Percentiles rank a stretch among this genome's conserved stretches.
Evolutionary conservation across 768 basidiomycete genomes (phyloP).

Genomic region (Termitomyces sp.): DNA sequence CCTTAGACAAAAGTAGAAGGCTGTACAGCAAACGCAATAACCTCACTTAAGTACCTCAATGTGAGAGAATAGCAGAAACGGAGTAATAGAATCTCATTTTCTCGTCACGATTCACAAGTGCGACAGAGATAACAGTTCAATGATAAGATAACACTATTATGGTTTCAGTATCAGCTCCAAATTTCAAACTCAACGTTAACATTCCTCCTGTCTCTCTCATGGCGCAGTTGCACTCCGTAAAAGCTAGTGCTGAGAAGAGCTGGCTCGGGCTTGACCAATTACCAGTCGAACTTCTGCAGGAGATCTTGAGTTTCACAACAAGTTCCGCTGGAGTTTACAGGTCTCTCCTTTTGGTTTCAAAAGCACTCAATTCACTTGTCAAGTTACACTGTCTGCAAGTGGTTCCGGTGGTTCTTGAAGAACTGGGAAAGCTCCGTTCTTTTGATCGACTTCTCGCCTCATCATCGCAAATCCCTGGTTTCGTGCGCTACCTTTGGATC

Average conservation of each 20-base stretch:
- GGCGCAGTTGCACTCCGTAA: neutral
- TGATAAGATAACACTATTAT: neutral
- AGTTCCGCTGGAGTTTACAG: constrained; percentile 7
- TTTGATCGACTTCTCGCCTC: constrained; percentile 9
- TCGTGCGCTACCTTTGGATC: constrained; percentile 15
- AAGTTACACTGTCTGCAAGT: constrained; percentile 9
- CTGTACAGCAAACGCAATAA: neutral
- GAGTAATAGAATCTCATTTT: neutral
- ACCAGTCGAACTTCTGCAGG: constrained; percentile 11
- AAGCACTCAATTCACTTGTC: constrained; percentile 3
- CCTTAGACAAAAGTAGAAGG: neutral
- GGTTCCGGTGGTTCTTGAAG: constrained; percentile 12
- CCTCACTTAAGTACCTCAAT: neutral
- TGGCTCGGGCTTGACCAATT: neutral
- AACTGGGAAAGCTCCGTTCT: constrained; percentile 4
- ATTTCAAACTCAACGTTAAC: neutral
- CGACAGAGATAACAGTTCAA: neutral
- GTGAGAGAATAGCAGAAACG: neutral
- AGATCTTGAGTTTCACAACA: constrained; percentile 12
- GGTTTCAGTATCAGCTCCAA: no score
- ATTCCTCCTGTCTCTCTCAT: neutral
- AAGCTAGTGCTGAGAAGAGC: neutral
- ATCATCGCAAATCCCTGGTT: neutral
- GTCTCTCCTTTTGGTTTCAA: constrained; percentile 15
- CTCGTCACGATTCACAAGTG: neutral